Conservation (phyloP, 2,329 filamentous ascomycete genomes). For the Bimuria novae-zelandiae region DNA sequence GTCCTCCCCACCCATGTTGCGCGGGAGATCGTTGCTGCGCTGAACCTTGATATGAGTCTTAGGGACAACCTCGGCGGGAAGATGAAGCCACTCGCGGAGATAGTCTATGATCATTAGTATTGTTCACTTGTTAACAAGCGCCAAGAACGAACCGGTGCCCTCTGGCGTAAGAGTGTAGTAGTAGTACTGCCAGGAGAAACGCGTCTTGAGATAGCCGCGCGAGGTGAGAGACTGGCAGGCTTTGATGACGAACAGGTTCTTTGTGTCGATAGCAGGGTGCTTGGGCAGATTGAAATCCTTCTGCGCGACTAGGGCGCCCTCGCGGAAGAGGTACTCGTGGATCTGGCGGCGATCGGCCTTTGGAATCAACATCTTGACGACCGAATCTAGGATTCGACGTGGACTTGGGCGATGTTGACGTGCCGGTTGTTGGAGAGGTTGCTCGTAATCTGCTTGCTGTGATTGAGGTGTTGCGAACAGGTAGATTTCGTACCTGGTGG, state of each 20-base stretch:
- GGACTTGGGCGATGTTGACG: background rate
- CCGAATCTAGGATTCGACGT: background rate
- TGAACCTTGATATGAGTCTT: constrained; percentile 99
- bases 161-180: constrained; percentile 99
- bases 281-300: constrained; percentile 99
- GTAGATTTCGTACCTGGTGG: too few species aligned
- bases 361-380: constrained; percentile 81
- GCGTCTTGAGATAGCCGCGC: constrained; percentile 98
- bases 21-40: constrained; percentile 95
- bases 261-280: constrained; percentile 97
- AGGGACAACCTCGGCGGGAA: constrained; percentile 98
- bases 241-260: constrained; percentile 99
- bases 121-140: background rate
- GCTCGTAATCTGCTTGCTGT: too few species aligned
- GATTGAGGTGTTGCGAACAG: too few species aligned
- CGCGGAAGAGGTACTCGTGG: constrained; percentile 74
- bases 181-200: constrained; percentile 78
- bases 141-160: constrained; percentile 67
- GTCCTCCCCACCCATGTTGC: constrained; percentile 83
- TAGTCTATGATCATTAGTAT: constrained; percentile 66
- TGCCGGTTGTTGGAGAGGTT: background rate
- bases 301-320: constrained; percentile 90
- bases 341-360: constrained; percentile 99
- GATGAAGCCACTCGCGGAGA: constrained; percentile 99
- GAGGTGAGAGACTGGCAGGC: constrained; percentile 96